Conservation (phyloP, 371 early-diverging fungal species). For the Syncephalis plumigaleata region DNA sequence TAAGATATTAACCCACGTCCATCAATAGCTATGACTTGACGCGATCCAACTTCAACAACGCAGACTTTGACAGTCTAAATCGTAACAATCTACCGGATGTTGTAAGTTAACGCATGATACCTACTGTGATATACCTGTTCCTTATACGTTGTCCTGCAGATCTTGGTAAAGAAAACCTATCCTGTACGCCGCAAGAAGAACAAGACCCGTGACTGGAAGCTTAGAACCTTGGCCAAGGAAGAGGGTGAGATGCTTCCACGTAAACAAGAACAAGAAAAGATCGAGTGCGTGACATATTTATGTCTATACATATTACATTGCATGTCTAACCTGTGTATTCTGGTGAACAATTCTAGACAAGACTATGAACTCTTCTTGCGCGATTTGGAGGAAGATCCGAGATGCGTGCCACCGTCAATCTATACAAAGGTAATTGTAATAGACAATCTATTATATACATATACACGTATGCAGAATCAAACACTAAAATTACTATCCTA, state of each 20-base stretch:
- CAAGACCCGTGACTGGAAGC: slow-evolving; percentile 77
- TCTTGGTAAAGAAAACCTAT: slow-evolving; percentile 81
- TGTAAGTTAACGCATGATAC: slow-evolving; percentile 7
- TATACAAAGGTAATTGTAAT: slow-evolving; percentile 55
- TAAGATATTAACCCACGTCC: neutral
- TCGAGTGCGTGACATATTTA: slow-evolving; percentile 32
- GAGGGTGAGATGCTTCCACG: slow-evolving; percentile 61
- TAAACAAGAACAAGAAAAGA: slow-evolving; percentile 51
- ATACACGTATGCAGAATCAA: neutral
- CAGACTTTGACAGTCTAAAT: slow-evolving; percentile 49
- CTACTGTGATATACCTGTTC: neutral
- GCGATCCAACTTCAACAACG: slow-evolving; percentile 82
- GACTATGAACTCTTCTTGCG: slow-evolving; percentile 83
- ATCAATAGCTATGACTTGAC: slow-evolving; percentile 48
- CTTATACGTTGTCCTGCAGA: neutral
- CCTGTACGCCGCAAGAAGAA: slow-evolving; percentile 73
- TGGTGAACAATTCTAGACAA: slow-evolving; percentile 1
- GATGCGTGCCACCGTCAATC: slow-evolving; percentile 76
- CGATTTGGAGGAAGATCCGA: slow-evolving; percentile 96
- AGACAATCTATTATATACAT: neutral
- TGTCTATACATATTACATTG: slow-evolving; percentile 6
- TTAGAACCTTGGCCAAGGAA: slow-evolving; percentile 75
- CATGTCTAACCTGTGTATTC: slow-evolving; percentile 18
- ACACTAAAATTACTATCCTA: neutral
- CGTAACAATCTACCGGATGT: slow-evolving; percentile 63